A percentile compares a stretch with the other conserved stretches of the same genome.
Evolutionary conservation across 148 eudicot species (phyloP).

Genomic region (Camellia sinensis): DNA sequence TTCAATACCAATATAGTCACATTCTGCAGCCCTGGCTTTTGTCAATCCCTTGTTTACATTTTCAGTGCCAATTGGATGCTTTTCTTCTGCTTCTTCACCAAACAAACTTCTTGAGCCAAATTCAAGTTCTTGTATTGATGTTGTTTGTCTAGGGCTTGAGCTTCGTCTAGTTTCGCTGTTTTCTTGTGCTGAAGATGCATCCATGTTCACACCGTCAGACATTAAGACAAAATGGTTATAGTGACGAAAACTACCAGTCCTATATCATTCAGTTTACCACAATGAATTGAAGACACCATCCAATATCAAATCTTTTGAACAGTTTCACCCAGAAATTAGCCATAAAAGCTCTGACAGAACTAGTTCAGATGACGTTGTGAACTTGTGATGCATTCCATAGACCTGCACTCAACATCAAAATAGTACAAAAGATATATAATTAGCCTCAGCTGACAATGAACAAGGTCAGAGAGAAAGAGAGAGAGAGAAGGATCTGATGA

Average conservation of each 20-base stretch:
- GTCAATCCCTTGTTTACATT: slow-evolving; percentile 19
- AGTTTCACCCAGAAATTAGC: not conserved
- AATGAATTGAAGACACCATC: not conserved
- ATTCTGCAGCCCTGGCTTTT: slow-evolving; percentile 12
- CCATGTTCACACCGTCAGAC: not conserved
- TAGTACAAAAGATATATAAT: not conserved
- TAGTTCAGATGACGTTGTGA: not conserved
- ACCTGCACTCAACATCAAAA: slow-evolving; percentile 4
- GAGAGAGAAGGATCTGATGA: not conserved
- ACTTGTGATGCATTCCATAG: not conserved
- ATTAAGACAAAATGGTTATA: not conserved
- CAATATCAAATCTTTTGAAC: not conserved
- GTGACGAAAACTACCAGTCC: not conserved
- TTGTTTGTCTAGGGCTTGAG: slow-evolving; percentile 12
- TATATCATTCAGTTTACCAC: not conserved
- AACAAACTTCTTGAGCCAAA: slow-evolving; percentile 1
- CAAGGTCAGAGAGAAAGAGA: slow-evolving; percentile 10
- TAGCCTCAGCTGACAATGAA: not conserved
- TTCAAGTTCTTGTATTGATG: not conserved
- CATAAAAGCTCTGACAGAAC: not conserved
- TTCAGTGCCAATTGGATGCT: slow-evolving; percentile 16
- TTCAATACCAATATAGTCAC: slow-evolving; percentile 7
- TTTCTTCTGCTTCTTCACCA: slow-evolving; percentile 16
- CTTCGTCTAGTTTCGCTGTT: not conserved
- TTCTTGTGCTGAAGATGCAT: slow-evolving; percentile 7